Base-by-base conservation (phyloP, 495 filamentous ascomycete species). In the Daldinia vernicosa region DNA sequence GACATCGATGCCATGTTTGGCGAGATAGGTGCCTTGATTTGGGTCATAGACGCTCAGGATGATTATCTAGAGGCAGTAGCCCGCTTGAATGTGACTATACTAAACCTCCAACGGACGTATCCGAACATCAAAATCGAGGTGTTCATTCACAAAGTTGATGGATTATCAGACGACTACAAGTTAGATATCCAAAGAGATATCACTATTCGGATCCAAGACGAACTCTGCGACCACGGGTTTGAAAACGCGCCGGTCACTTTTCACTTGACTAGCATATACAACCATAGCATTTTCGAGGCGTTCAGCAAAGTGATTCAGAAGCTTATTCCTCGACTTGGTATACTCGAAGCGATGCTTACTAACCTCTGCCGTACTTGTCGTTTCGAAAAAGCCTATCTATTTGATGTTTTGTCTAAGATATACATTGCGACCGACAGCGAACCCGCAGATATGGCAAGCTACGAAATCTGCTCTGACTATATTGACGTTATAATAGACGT, bases 231-330 rank as follows among this genome's bases (percentile, higher is more conserved):
- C 78, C 86, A 89, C 61, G 94, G 95, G 0, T 90, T 97, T 69
- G 94, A 97, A 71, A 97, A 97, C 74, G 91, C 93, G 6, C 92
- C 92, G 0, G 91, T 99, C 40, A 92, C 89, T 70, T 99, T 95
- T 83, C 94, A 98, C 76, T 86, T 95, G 35, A 99, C 95, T 1
- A 94, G 91, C 64, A 98, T 99, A 78, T 99, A 97, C 84, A 94
- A 99, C 76, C 95, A 98, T 79, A 93, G 89, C 66, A 97, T 99
- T 69, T 99, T 98, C 77, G 96, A 99, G 78, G 96, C 95, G 11
- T 98, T 98, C 78, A 93, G 90, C 79, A 98, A 97, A 75, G 95
- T 98, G 58, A 97, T 98, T 65, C 95, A 98, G 78, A 97, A 97
- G 77, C 87, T 99, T 22, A 95, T 98, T 50, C 95, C 96, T 4